Evolutionary conservation across 306 rosid species (phyloP).

Genomic region (Mucuna pruriens): DNA sequence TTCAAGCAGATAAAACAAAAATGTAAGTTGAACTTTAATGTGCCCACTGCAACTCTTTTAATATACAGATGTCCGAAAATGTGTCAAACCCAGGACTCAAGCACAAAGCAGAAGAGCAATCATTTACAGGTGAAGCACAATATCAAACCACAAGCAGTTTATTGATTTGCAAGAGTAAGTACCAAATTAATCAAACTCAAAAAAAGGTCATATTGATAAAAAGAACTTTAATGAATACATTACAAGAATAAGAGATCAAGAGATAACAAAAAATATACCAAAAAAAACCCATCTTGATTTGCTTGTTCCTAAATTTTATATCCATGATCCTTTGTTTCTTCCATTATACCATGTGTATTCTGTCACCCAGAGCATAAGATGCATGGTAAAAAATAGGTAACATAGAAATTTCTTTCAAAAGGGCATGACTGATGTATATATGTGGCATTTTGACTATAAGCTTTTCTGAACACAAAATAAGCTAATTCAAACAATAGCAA

Average conservation of each 20-base stretch:
- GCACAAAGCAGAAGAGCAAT: slow-evolving; percentile 28
- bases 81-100: neutral
- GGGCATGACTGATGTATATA: neutral
- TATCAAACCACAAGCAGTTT: neutral
- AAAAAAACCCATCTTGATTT: neutral
- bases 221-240: neutral
- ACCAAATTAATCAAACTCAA: neutral
- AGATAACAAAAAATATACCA: neutral
- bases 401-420: neutral
- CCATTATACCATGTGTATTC: neutral
- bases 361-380: neutral
- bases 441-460: slow-evolving; percentile 13
- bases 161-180: neutral
- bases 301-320: neutral
- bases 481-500: neutral
- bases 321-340: neutral
- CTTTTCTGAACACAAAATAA: slow-evolving; percentile 19
- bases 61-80: slow-evolving; percentile 23
- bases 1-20: slow-evolving; percentile 19
- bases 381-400: neutral
- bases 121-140: slow-evolving; percentile 25
- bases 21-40: slow-evolving; percentile 4
- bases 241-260: neutral
- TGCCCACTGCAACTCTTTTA: neutral
- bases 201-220: neutral